Evolutionary conservation across 495 filamentous ascomycete species (phyloP).

Genomic region (Tuber melanosporum): DNA sequence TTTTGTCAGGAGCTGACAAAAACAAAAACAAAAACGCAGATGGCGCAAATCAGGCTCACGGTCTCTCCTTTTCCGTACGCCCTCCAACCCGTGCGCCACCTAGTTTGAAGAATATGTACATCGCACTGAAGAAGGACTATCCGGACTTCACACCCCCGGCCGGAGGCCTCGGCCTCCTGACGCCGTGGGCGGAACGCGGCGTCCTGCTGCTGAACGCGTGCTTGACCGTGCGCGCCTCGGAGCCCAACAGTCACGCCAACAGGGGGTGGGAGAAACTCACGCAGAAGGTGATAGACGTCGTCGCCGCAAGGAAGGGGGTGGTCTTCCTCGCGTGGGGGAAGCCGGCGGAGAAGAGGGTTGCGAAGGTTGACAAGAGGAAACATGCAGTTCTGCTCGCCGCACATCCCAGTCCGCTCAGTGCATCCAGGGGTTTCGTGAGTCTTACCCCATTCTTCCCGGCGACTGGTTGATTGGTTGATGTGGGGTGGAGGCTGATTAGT

Average conservation of each 20-base stretch:
- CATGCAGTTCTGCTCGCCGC: constrained; percentile 77
- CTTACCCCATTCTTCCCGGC: neutral
- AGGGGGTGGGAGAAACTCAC: constrained; percentile 91
- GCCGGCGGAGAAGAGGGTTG: constrained; percentile 67
- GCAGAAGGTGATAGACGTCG: constrained; percentile 78
- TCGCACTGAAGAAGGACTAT: constrained; percentile 75
- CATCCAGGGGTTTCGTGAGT: constrained; percentile 63
- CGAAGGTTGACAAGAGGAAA: constrained; percentile 59
- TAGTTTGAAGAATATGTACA: constrained; percentile 88
- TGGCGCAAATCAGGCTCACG: constrained; percentile 90
- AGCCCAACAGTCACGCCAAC: constrained; percentile 72
- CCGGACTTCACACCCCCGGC: constrained; percentile 68
- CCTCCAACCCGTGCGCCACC: constrained; percentile 82
- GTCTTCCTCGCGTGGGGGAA: constrained; percentile 93
- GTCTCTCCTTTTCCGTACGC: constrained; percentile 87
- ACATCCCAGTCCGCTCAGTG: constrained; percentile 87
- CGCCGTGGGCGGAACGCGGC: constrained; percentile 85
- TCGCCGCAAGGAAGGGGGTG: constrained; percentile 73
- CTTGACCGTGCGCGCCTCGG: constrained; percentile 80
- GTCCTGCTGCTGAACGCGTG: constrained; percentile 90
- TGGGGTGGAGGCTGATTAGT: neutral
- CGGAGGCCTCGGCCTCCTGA: constrained; percentile 70
- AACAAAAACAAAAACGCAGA: constrained; percentile 42
- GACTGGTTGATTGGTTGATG: neutral
- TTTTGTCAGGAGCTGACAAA: neutral